A percentile compares a stretch with the other conserved stretches of the same genome.
Evolutionary conservation across 306 rosid species (phyloP).

Genomic region (Cicer bijugum): DNA sequence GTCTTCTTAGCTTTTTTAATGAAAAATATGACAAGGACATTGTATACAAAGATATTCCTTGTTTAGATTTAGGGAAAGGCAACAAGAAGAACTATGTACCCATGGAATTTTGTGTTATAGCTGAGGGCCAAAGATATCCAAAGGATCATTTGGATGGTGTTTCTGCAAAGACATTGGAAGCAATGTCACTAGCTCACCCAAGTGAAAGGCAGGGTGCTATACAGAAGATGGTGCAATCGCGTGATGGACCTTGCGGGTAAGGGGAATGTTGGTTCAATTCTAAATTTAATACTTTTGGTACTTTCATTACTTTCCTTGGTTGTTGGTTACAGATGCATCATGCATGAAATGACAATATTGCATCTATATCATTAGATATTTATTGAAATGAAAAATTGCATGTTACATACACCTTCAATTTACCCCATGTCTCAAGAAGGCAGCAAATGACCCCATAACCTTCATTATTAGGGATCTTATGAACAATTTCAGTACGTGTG

Average conservation of each 20-base stretch:
- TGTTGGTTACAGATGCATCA: conserved; percentile 23
- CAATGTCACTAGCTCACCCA: conserved; percentile 55
- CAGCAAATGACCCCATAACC: conserved; percentile 13
- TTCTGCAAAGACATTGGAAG: conserved; percentile 52
- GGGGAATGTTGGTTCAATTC: conserved; percentile 40
- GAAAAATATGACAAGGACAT: conserved; percentile 62
- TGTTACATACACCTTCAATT: neutral
- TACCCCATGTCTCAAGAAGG: conserved; percentile 14
- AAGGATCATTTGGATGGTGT: conserved; percentile 57
- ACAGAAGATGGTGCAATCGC: conserved; percentile 58
- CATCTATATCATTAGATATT: conserved; percentile 4
- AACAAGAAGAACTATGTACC: conserved; percentile 63
- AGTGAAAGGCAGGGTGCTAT: conserved; percentile 50
- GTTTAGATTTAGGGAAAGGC: conserved; percentile 70
- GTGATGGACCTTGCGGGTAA: conserved; percentile 81
- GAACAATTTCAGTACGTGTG: conserved; percentile 13
- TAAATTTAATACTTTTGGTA: conserved; percentile 2
- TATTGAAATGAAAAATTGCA: conserved; percentile 30
- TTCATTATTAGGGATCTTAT: conserved; percentile 23
- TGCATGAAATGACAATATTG: conserved; percentile 30
- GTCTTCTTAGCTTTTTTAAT: conserved; percentile 58
- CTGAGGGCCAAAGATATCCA: conserved; percentile 72
- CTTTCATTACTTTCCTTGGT: conserved; percentile 36
- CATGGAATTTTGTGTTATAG: conserved; percentile 75
- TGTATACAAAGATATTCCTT: conserved; percentile 62